Percentiles rank a stretch among this genome's conserved stretches.
Evolutionary conservation across 306 rosid species (phyloP).

Genomic region (Cucumis cinereus): DNA sequence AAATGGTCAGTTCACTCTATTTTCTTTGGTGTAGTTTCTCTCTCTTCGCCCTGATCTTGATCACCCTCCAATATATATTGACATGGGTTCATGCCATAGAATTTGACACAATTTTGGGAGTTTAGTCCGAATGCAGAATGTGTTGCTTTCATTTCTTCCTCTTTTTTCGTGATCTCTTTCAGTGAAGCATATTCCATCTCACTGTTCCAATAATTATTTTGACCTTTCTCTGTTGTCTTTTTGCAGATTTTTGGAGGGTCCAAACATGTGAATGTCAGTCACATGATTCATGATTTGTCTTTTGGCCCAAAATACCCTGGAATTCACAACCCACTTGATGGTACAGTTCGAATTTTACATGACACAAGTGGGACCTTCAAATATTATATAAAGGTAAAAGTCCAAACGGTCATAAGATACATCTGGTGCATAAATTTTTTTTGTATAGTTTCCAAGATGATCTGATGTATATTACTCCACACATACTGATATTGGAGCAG

Average conservation of each 20-base stretch:
- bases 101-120: neutral
- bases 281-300: conserved; percentile 78
- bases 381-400: conserved; percentile 85
- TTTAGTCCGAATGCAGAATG: neutral
- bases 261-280: conserved; percentile 82
- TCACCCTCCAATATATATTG: neutral
- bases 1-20: conserved; percentile 40
- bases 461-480: neutral
- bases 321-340: conserved; percentile 92
- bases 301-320: conserved; percentile 99
- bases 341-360: conserved; percentile 52
- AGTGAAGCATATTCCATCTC: neutral
- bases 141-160: neutral
- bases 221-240: conserved; percentile 13
- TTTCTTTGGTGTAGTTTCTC: neutral
- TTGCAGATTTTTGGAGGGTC: conserved; percentile 82
- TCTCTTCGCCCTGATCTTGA: neutral
- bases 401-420: neutral
- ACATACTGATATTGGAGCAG: neutral
- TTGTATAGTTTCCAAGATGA: neutral
- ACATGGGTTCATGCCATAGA: neutral
- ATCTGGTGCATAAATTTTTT: neutral
- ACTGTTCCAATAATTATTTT: neutral
- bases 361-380: conserved; percentile 87
- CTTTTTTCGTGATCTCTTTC: neutral